Percentiles rank a stretch among this genome's conserved stretches.
These are phyloP conservation scores for Boletellus deceptivus DNA, from an alignment of 1,284 basidiomycete species.

Conservation along the genomic window DNA sequence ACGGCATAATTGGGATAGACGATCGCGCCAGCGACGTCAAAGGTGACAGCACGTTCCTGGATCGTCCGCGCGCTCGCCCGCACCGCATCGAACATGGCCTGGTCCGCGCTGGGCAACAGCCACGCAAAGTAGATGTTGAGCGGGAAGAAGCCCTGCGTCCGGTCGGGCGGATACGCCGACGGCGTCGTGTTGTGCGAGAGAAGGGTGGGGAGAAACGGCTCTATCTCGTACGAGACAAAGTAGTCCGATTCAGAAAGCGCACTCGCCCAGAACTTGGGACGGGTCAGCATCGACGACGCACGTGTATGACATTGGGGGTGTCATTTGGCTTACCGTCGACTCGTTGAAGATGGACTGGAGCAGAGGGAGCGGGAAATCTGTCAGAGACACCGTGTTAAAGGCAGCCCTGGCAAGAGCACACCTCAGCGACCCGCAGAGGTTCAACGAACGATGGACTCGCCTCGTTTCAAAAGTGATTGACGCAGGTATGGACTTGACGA, in stretches of 20 bases:
- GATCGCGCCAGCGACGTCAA: slow-evolving; percentile 37
- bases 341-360: slow-evolving; percentile 16
- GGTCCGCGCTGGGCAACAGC: slow-evolving; percentile 35
- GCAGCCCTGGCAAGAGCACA: slow-evolving; percentile 4
- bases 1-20: slow-evolving; percentile 54
- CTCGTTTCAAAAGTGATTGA: neutral
- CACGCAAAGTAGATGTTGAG: slow-evolving; percentile 51
- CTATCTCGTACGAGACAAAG: slow-evolving; percentile 46
- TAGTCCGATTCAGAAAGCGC: neutral
- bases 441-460: neutral
- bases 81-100: slow-evolving; percentile 38
- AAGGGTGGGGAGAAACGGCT: slow-evolving; percentile 51
- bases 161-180: slow-evolving; percentile 49
- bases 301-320: too few species aligned
- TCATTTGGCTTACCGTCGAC: slow-evolving; percentile 6
- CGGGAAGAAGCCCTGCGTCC: slow-evolving; percentile 40
- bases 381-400: slow-evolving; percentile 17
- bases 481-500: slow-evolving; percentile 18
- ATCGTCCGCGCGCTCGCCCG: slow-evolving; percentile 34
- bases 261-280: slow-evolving; percentile 9
- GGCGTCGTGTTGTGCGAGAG: slow-evolving; percentile 39
- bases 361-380: slow-evolving; percentile 6
- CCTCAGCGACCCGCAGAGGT: neutral
- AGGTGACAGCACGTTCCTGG: neutral
- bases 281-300: neutral